phyloP scores from a whole-genome alignment of 1,284 basidiomycete species.

The Trametes hirsuta region DNA sequence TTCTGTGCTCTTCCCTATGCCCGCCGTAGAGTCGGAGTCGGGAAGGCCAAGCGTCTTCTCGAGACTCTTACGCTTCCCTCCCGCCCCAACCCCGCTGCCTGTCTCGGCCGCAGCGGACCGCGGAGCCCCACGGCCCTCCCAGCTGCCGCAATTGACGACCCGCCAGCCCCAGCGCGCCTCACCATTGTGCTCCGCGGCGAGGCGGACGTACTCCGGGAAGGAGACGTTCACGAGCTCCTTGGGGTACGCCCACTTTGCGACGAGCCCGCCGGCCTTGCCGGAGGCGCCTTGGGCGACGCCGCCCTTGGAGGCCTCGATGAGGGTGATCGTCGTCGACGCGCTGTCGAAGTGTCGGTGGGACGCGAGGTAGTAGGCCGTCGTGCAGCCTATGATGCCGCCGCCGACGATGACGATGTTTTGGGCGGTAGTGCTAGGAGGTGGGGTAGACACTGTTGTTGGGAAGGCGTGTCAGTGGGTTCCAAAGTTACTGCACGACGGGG shows the following conservation, averaged over 20 bases:
- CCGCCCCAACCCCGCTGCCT: conserved; percentile 35
- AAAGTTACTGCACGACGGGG: too few species aligned
- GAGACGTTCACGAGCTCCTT: conserved; percentile 79
- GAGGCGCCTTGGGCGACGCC: conserved; percentile 80
- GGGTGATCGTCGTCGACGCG: conserved; percentile 50
- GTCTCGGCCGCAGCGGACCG: conserved; percentile 15
- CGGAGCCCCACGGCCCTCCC: conserved; percentile 61
- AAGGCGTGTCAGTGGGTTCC: too few species aligned
- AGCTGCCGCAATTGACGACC: conserved; percentile 63
- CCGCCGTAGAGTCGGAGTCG: conserved; percentile 29
- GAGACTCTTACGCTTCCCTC: conserved; percentile 47
- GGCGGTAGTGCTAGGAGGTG: not conserved
- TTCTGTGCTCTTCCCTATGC: conserved; percentile 14
- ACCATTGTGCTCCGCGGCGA: conserved; percentile 79
- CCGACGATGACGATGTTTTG: conserved; percentile 50
- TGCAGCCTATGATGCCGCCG: conserved; percentile 83
- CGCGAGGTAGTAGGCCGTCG: conserved; percentile 83
- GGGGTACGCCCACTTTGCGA: conserved; percentile 82
- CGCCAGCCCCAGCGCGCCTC: conserved; percentile 84
- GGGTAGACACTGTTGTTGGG: not conserved
- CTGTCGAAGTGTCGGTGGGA: conserved; percentile 55
- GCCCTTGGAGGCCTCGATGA: conserved; percentile 77
- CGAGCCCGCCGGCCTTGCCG: conserved; percentile 92
- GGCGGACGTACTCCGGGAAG: conserved; percentile 77
- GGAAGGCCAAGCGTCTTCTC: conserved; percentile 57